Evolutionary conservation across 129 eudicot genomes (phyloP).

Genomic region (Gnaphalium uliginosum): DNA sequence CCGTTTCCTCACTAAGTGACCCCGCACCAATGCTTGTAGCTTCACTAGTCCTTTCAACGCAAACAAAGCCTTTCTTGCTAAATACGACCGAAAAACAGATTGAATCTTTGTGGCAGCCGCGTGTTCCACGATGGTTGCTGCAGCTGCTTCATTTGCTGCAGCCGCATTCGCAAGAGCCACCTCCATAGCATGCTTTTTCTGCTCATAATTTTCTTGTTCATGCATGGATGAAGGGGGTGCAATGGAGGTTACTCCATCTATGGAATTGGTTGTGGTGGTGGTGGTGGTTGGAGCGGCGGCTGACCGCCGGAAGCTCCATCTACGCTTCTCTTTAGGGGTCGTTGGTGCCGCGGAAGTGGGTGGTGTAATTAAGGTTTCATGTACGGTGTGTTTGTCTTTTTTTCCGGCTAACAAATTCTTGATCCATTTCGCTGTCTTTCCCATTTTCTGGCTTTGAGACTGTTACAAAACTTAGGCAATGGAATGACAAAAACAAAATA

Average conservation of each 20-base stretch:
- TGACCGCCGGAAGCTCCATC: slow-evolving; percentile 97
- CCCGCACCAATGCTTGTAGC: slow-evolving; percentile 91
- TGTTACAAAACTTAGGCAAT: slow-evolving; percentile 20
- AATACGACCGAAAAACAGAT: slow-evolving; percentile 65
- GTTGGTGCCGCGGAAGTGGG: slow-evolving; percentile 47
- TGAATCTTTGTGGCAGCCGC: slow-evolving; percentile 84
- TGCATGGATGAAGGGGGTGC: slow-evolving; percentile 27
- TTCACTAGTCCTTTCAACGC: slow-evolving; percentile 93
- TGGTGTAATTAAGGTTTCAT: slow-evolving; percentile 45
- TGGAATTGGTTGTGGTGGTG: slow-evolving; percentile 27
- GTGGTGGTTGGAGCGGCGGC: slow-evolving; percentile 47
- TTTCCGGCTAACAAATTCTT: slow-evolving; percentile 67
- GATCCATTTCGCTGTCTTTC: slow-evolving; percentile 85
- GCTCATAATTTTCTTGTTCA: slow-evolving; percentile 44
- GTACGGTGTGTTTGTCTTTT: slow-evolving; percentile 45
- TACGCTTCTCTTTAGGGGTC: slow-evolving; percentile 74
- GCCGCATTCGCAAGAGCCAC: slow-evolving; percentile 55
- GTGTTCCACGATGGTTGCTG: slow-evolving; percentile 51
- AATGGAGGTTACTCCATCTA: slow-evolving; percentile 27
- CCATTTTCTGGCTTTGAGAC: slow-evolving; percentile 58
- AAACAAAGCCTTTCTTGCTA: slow-evolving; percentile 89
- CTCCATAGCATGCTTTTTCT: slow-evolving; percentile 55
- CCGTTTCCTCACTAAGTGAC: slow-evolving; percentile 83
- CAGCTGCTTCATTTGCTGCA: slow-evolving; percentile 62
- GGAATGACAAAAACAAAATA: slow-evolving; percentile 28